Base-by-base conservation (phyloP, 2,329 filamentous ascomycete genomes). In the Aspergillus candidus region DNA sequence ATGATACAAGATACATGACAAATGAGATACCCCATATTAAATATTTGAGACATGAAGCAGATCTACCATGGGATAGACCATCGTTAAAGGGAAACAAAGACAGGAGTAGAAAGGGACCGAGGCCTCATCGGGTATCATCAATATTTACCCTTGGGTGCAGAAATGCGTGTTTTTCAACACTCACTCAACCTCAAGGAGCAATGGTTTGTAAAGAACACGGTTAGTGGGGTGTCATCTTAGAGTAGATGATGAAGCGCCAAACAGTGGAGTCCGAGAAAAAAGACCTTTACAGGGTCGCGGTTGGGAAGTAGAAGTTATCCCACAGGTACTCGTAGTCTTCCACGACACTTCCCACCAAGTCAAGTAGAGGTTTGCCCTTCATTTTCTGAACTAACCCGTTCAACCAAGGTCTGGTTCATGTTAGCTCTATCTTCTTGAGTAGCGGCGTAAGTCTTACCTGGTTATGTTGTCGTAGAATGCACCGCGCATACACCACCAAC, bases 311-410 rank as follows among this genome's bases (percentile, higher is more conserved):
- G 67, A 96, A 97, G 58, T 94, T 90, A 69, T 96, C 89, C 93
- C 93, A 98, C 29, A 98, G 74, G 65, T 94, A 97, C 67, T 95
- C 88, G 63, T 98, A 98, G 65, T 98, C 93, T 63, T 96, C 89
- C 51, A 97, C 69, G 36, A 98, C 84, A 45, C 86, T 88, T 7
- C 83, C 86, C 17, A 95, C 75, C 62, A 98, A 79, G 53, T 86
- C 82, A 37, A 94, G 79, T 66, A 95, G 75, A 41, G 86, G 82
- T 60, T 83, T 84, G 53, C 81, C 73, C 60, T 75, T 83, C 53
- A 95, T 77, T 58, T 82, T 84, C 27, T 74, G 73, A 6, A 91
- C 83, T 11, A 91, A 67, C 4, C 80, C 79, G 67, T 86, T 87
- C 43, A 84, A 71, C 71, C 77, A 78, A 7, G 73, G 68, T 56